phyloP scores from a whole-genome alignment of 148 eudicot genomes.

The Vaccinium myrtillus region DNA sequence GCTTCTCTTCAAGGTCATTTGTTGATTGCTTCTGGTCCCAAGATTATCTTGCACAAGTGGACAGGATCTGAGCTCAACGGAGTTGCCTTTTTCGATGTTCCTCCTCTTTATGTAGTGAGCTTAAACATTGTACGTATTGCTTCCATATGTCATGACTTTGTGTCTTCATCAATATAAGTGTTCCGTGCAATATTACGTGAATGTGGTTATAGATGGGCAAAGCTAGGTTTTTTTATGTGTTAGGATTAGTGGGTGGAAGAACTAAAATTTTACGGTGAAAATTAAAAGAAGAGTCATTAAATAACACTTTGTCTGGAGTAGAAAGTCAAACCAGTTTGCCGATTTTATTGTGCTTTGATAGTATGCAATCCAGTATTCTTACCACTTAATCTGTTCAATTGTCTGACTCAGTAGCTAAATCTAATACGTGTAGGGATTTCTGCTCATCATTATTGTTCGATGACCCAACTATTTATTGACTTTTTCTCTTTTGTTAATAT shows the following conservation, averaged over 20 bases:
- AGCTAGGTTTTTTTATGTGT: background rate
- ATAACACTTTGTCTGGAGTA: background rate
- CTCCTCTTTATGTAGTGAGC: conserved; percentile 98
- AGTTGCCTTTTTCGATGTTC: conserved; percentile 88
- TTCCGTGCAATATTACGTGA: background rate
- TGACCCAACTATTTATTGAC: background rate
- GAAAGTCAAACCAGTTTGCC: background rate
- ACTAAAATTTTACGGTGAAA: background rate
- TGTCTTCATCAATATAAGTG: background rate
- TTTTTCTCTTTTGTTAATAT: background rate
- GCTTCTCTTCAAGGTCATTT: conserved; percentile 97
- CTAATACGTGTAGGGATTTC: background rate
- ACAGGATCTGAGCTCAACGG: conserved; percentile 88
- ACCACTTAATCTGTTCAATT: background rate
- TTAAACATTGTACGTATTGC: conserved; percentile 72
- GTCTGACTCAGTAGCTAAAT: background rate
- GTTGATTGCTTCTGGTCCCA: conserved; percentile 93
- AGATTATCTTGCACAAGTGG: conserved; percentile 90
- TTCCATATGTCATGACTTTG: conserved; percentile 6
- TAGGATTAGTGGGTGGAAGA: background rate
- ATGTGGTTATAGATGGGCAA: background rate
- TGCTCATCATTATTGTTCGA: background rate
- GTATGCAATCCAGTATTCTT: background rate
- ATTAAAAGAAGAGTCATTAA: background rate
- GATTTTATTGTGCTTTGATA: background rate